Conservation (phyloP, 805 yeast genomes). For the Wickerhamiella shivajii region DNA sequence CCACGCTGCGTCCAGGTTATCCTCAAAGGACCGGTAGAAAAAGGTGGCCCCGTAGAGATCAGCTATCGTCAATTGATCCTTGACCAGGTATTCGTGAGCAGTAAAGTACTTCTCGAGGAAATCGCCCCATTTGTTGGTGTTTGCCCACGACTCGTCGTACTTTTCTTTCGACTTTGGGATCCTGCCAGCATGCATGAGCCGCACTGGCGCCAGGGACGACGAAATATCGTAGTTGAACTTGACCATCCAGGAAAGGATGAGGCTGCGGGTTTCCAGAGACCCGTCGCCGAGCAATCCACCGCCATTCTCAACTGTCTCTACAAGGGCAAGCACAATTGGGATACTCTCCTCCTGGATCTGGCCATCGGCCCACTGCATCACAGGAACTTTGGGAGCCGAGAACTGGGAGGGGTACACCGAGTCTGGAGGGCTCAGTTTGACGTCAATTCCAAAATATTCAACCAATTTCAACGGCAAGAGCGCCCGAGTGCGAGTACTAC, state of each 20-base stretch:
- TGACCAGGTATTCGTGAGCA: constrained; percentile 52
- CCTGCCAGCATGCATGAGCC: constrained; percentile 48
- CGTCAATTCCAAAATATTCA: constrained; percentile 44
- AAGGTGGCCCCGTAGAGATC: constrained; percentile 43
- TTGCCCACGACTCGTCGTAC: constrained; percentile 34
- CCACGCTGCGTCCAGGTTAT: constrained; percentile 51
- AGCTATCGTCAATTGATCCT: constrained; percentile 46
- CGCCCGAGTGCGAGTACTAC: constrained; percentile 16
- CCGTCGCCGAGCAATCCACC: constrained; percentile 46
- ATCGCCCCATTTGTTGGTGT: constrained; percentile 28
- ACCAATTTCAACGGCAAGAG: constrained; percentile 21
- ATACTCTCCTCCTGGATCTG: constrained; percentile 7
- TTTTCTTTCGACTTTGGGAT: constrained; percentile 64
- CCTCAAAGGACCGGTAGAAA: constrained; percentile 39
- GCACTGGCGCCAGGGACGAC: constrained; percentile 31
- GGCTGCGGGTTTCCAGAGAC: constrained; percentile 41
- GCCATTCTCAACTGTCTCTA: constrained; percentile 18
- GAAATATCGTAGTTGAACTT: constrained; percentile 52
- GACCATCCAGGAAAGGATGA: constrained; percentile 64
- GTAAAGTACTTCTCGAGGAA: constrained; percentile 33
- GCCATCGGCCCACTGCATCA: constrained; percentile 25
- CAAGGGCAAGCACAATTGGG: constrained; percentile 5
- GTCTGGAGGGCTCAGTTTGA: constrained; percentile 32
- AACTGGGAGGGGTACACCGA: constrained; percentile 34
- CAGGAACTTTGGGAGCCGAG: constrained; percentile 47